Evolutionary conservation across 106 monocot genomes (phyloP).

Genomic region (Allium sativum): DNA sequence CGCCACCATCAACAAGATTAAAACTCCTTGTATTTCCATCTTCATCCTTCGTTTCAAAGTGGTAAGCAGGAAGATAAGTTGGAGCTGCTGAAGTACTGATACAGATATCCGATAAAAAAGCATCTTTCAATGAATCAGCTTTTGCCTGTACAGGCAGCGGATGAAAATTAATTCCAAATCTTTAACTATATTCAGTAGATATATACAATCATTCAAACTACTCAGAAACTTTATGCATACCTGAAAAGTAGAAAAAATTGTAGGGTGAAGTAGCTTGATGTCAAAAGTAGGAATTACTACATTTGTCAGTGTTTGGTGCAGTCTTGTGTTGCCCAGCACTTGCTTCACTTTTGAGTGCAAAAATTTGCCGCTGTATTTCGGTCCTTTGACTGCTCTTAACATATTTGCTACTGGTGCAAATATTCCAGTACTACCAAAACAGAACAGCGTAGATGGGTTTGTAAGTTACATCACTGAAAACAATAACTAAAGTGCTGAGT

Average conservation of each 20-base stretch:
- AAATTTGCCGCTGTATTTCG: slow-evolving; percentile 53
- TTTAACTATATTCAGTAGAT: too few species aligned
- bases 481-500: neutral
- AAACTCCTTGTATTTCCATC: slow-evolving; percentile 8
- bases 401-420: too few species aligned
- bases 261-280: neutral
- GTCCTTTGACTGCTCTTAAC: slow-evolving; percentile 20
- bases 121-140: neutral
- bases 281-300: slow-evolving; percentile 46
- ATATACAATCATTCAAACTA: neutral
- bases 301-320: slow-evolving; percentile 42
- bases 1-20: slow-evolving; percentile 19
- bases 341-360: slow-evolving; percentile 25
- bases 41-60: slow-evolving; percentile 13
- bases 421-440: too few species aligned
- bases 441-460: neutral
- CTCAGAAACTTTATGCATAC: neutral
- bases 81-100: slow-evolving; percentile 22
- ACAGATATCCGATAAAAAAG: neutral
- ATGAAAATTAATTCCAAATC: too few species aligned
- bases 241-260: neutral
- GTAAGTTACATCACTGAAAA: neutral
- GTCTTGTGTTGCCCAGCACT: slow-evolving; percentile 26
- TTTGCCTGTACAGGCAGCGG: neutral
- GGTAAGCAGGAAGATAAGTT: slow-evolving; percentile 22